A percentile compares a stretch with the other conserved stretches of the same genome.
Conservation (phyloP, 495 filamentous ascomycete species). For the Penicillium coprophilum region DNA sequence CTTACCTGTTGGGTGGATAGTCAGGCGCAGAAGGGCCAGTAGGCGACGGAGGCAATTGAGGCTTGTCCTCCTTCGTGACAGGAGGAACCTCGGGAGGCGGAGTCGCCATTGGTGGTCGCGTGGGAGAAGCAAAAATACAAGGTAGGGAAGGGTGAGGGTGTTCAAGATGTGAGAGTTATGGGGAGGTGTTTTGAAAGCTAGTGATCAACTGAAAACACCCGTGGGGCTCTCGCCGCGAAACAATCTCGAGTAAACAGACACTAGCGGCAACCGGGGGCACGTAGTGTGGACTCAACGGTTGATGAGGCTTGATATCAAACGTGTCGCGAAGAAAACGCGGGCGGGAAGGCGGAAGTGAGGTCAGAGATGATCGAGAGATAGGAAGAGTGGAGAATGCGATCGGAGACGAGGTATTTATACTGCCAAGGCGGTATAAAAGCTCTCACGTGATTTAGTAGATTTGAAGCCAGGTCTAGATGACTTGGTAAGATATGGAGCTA, state of each 20-base stretch:
- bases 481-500: slow-evolving; percentile 13
- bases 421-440: slow-evolving; percentile 38
- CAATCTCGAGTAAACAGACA: slow-evolving; percentile 23
- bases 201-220: slow-evolving; percentile 9
- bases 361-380: slow-evolving; percentile 26
- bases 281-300: slow-evolving; percentile 9
- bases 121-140: slow-evolving; percentile 14
- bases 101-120: slow-evolving; percentile 45
- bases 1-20: slow-evolving; percentile 34
- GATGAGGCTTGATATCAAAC: slow-evolving; percentile 6
- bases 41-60: slow-evolving; percentile 45
- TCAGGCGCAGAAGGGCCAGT: slow-evolving; percentile 38
- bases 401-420: slow-evolving; percentile 43
- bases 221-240: slow-evolving; percentile 9
- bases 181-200: slow-evolving; percentile 12
- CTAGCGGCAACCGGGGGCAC: slow-evolving; percentile 11
- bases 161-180: slow-evolving; percentile 5
- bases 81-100: slow-evolving; percentile 48
- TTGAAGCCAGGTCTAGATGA: slow-evolving; percentile 19
- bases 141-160: slow-evolving; percentile 18
- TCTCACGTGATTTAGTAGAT: slow-evolving; percentile 41
- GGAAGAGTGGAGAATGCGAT: slow-evolving; percentile 51
- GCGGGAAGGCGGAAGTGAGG: slow-evolving; percentile 13
- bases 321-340: slow-evolving; percentile 11
- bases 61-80: slow-evolving; percentile 47